Base-by-base conservation (phyloP, 768 basidiomycete genomes). In the Holtermannia corniformis region DNA sequence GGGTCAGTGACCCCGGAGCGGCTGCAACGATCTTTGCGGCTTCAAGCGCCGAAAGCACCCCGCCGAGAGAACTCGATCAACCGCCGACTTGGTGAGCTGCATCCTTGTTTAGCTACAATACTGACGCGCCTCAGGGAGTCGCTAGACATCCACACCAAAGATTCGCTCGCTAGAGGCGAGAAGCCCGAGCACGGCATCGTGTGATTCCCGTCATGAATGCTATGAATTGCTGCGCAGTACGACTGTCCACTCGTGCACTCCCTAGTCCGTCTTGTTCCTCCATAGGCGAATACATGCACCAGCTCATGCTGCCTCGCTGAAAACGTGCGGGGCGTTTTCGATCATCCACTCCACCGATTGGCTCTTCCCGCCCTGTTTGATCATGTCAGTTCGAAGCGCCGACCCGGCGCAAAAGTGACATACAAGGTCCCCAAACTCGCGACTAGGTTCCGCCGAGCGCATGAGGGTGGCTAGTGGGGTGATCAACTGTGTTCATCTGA, bases 291-390 rank as follows among this genome's bases (percentile, higher is more conserved):
- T n/a, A n/a, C n/a, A n/a, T n/a, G n/a, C n/a, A n/a, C n/a, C n/a
- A n/a, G n/a, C n/a, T n/a, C 16, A 37, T 7, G 32, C 32, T 16
- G 54, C 45, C 45, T 67, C 67, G 1, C 48, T 50, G 50, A 70
- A 70, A 5, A 65, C 64, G 24, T 51, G 44, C 4, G 60, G 62
- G 23, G 71, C 71, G 54, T 93, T 85, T 68, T 96, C 91, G 55
- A 97, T 82, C 59, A 96, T 80, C 86, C 91, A 95, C 72, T 95
- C 90, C 47, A 99, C 78, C 63, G 85, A 82, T 54, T 91, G 79
- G 4, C 93, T 88, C 73, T 93, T 96, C 49, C 89, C 88, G 5
- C 88, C 92, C 87, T 49, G 41, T 11, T 20, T 10, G 22, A 5
- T 50, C 28, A 16, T n/a, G 23, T 14, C 21, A 13, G n/a, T 46